Conservation (phyloP, 352 stramenopile genomes). For the Phytopythium delawarense region DNA sequence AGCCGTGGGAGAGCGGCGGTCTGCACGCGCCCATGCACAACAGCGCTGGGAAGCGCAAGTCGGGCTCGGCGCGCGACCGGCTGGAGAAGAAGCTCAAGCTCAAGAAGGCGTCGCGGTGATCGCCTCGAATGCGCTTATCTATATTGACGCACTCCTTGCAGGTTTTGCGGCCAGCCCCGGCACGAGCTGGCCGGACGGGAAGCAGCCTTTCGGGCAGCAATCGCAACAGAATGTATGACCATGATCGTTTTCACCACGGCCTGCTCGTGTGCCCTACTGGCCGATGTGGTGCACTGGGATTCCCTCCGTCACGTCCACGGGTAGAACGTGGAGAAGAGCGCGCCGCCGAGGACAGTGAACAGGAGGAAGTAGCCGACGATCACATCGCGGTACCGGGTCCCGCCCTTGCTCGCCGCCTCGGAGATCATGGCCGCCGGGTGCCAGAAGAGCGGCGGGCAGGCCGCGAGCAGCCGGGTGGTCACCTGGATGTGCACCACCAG, state of each 20-base stretch:
- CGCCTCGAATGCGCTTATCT: neutral
- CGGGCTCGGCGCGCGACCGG: slow-evolving; percentile 54
- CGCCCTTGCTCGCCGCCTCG: slow-evolving; percentile 4
- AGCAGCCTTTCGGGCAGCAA: neutral
- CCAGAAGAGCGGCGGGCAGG: slow-evolving; percentile 82
- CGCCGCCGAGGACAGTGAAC: slow-evolving; percentile 57
- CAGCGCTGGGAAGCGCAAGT: slow-evolving; percentile 46
- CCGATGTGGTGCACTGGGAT: no score
- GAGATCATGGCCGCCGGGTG: slow-evolving; percentile 35
- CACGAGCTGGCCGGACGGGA: no score
- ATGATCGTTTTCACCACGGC: neutral
- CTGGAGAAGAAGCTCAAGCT: slow-evolving; percentile 84
- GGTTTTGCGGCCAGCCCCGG: neutral
- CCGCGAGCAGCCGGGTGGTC: slow-evolving; percentile 69
- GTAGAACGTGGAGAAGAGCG: slow-evolving; percentile 80
- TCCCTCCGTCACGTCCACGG: slow-evolving; percentile 53
- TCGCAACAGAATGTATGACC: no score
- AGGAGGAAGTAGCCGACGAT: slow-evolving; percentile 70
- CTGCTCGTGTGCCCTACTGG: neutral
- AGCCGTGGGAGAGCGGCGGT: slow-evolving; percentile 11
- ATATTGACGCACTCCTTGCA: neutral
- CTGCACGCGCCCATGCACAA: slow-evolving; percentile 4
- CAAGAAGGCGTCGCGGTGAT: slow-evolving; percentile 29
- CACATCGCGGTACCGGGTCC: slow-evolving; percentile 17
- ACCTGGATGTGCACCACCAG: slow-evolving; percentile 86